Base-by-base conservation (phyloP, 1,284 basidiomycete species). In the Cystobasidium sp. region DNA sequence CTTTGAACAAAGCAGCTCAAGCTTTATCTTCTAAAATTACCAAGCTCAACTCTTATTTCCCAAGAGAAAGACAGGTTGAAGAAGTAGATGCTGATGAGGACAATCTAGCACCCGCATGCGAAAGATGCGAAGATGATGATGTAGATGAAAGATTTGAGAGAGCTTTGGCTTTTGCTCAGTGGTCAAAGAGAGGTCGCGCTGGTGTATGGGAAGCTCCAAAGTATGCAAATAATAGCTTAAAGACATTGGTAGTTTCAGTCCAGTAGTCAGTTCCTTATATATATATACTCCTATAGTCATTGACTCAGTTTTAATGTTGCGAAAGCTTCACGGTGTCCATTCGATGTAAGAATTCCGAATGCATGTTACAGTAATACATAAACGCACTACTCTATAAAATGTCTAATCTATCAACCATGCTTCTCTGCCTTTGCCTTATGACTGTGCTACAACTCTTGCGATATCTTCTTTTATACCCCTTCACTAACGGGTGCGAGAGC, bases 121-220 rank as follows among this genome's bases (percentile, higher is more conserved):
- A 46, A 24, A 20, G 39, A 24, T 43, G 53, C 55, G 53, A 68
- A 31, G 55, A 49, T 4, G 10, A 9, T 18, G 46, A 73, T 37
- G 44, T 66, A 39, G 62, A 73, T 37, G 58, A 24, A 41, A 51
- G 55, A 37, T 66, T 73, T 44, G 70, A 73, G 63, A 49, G 70
- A 31, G 70, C 70, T 18, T 37, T 73, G 47, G 24, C 58, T 49
- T 73, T 73, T 41, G 70, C 70, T 18, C 49, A 59, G 10, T 73
- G 62, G 62, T 52, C 49, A 20, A 68, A 68, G 66, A 53, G 62
- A 51, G 62, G 51, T 7, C 37, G 22, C 3, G 37, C 56, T 9
- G 69, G 61, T 18, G 43, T n/a, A 44, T 73, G 70, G 70, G 59
- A 73, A 43, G 63, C 70, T 44, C 70, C 70, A 22, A 49, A 47